Percentiles rank a stretch among this genome's conserved stretches.
These are phyloP conservation scores for Aspergillus kassunensis DNA, from an alignment of 495 filamentous ascomycete species.

Conservation along the genomic window DNA sequence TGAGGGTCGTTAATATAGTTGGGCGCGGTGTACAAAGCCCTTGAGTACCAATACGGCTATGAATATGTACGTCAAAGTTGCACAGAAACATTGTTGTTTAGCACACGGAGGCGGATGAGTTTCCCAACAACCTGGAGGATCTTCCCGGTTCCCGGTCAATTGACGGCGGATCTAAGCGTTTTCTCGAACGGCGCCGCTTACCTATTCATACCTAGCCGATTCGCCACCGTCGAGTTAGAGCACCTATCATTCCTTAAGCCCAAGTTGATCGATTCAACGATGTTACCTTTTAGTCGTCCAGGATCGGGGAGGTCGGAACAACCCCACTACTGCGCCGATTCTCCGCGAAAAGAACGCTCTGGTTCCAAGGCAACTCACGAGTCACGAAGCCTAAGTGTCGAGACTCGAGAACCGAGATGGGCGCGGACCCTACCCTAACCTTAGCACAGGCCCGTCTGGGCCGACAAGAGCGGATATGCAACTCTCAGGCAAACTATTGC, in stretches of 20 bases:
- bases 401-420: conserved; percentile 2
- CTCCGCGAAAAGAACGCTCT: not conserved
- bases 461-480: not conserved
- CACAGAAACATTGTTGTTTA: not conserved
- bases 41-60: too few relatives aligned
- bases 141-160: not conserved
- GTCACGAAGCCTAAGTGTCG: not conserved
- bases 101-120: not conserved
- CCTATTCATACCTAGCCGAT: not conserved
- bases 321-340: not conserved
- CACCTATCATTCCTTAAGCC: not conserved
- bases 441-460: not conserved
- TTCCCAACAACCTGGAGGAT: not conserved
- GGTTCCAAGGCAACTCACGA: not conserved
- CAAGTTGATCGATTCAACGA: not conserved
- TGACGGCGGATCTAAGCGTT: not conserved
- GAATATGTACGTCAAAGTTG: not conserved
- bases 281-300: not conserved
- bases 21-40: too few relatives aligned
- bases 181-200: conserved; percentile 2
- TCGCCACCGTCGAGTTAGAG: not conserved
- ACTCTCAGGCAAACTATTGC: not conserved
- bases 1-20: too few relatives aligned
- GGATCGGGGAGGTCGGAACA: conserved; percentile 1
- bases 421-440: not conserved